Evolutionary conservation across 495 filamentous ascomycete genomes (phyloP), one percentile per base, ranked within the genome.

Genomic region (Xylaria longipes): DNA sequence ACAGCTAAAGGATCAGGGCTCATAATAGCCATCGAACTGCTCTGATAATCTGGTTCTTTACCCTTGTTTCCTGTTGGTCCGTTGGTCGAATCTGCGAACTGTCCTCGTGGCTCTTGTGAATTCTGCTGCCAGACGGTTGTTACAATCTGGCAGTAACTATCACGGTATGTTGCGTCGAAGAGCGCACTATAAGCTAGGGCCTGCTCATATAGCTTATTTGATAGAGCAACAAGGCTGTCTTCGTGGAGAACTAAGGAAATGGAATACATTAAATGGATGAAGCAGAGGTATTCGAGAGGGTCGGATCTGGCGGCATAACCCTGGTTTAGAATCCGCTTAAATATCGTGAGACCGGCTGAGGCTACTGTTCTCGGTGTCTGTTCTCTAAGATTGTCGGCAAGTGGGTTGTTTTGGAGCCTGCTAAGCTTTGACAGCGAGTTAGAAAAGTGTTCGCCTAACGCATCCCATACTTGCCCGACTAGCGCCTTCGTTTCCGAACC

Each of bases 231-330:
- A 20, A 80, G 68, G 5, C 76, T 78, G 37, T 80, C 73, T 63
- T 80, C 81, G 61, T 83, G 74, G 11, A 82, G 64, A 9, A 82
- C 77, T 29, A 85, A 61, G n/a, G 83, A 84, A 27, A 86, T 77
- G 8, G 84, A 80, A 62, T 83, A 85, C 37, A 84, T 76, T 20
- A 86, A 66, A 63, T 85, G 83, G 27, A 84, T 70, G 70, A 85
- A 80, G 73, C 83, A 86, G 11, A 85, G 68, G 5, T 75, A 78
- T 25, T 83, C 78, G 66, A 79, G 69, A 9, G 84, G 78, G 0
- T 81, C 80, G 0, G 75, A 70, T 1, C 78, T 73, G 4, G 75
- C 69, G 12, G 73, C 64, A 33, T 81, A 80, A 41, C 78, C 58
- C 3, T 84, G 71, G 29, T 78, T 64, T 8, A 85, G 69, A n/a